Evolutionary conservation across 495 filamentous ascomycete genomes (phyloP), one percentile per base, ranked within the genome.

Genomic region (Oidiodendron maius): DNA sequence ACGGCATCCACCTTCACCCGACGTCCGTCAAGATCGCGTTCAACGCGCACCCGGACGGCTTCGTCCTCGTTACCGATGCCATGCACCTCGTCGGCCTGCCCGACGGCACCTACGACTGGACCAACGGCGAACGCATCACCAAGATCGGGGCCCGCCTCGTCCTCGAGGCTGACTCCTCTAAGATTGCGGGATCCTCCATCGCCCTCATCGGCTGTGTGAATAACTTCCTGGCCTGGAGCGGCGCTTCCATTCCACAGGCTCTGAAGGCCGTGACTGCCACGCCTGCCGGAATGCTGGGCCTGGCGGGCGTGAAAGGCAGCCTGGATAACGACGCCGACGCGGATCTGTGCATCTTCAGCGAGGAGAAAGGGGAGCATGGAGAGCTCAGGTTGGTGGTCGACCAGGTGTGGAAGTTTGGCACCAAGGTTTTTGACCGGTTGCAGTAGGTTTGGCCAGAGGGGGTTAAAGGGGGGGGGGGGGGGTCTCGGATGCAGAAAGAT

Each of bases 91-190:
- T 75, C 0, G 88, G 88, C 0, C 64, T 91, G 40, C 79, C 80
- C 0, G 88, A 95, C 53, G 88, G 87, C 12, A 65, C 76, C 5
- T 91, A 91, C 52, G 74, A 78, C 46, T 90, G 86, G 86, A 86
- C 77, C 3, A 90, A 91, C 57, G 86, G 86, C 15, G 80, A 83
- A 52, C 69, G 70, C 4, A 82, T 84, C 54, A 60, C 68, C 9
- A 91, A 91, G 66, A 76, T 71, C 32, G 87, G 86, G 0, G 65
- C 75, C 0, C 70, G 80, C 23, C 59, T 91, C 40, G 82, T 80
- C 3, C 65, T 89, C 1, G 80, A 89, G 63, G 83, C 79, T 0
- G 81, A 76, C 1, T 77, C 84, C 1, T 15, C 10, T 41, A 82
- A 77, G 52, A 87, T 91, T 62, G 87, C 87, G 2, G 87, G 82